These are phyloP conservation scores for Aspergillus affinis DNA, from an alignment of 495 filamentous ascomycete genomes.

Conservation along the genomic window DNA sequence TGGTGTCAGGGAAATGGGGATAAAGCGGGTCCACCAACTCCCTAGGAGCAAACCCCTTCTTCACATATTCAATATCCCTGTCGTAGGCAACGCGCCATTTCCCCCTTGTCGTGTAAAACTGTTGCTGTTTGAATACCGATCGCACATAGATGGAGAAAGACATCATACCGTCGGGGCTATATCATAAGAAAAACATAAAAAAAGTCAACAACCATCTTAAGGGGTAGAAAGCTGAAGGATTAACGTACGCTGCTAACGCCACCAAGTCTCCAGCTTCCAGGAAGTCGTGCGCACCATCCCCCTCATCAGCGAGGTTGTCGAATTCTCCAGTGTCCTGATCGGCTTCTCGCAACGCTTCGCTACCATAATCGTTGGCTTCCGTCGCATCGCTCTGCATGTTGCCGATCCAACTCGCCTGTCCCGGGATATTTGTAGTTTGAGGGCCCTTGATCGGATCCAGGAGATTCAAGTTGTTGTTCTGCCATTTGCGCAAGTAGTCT, in stretches of 20 bases:
- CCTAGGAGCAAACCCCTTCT: slow-evolving; percentile 61
- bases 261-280: slow-evolving; percentile 73
- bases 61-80: slow-evolving; percentile 54
- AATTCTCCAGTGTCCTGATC: slow-evolving; percentile 34
- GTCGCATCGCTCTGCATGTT: slow-evolving; percentile 46
- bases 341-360: slow-evolving; percentile 26
- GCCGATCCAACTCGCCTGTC: slow-evolving; percentile 22
- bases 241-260: slow-evolving; percentile 53
- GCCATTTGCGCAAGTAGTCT: slow-evolving; percentile 55
- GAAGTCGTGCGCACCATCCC: slow-evolving; percentile 35
- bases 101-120: slow-evolving; percentile 73
- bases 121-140: slow-evolving; percentile 57
- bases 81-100: slow-evolving; percentile 63
- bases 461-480: slow-evolving; percentile 29
- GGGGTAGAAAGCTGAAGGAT: background rate
- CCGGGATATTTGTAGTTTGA: slow-evolving; percentile 14
- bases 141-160: slow-evolving; percentile 70
- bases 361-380: slow-evolving; percentile 28
- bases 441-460: slow-evolving; percentile 38
- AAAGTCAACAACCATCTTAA: background rate
- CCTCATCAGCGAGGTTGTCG: slow-evolving; percentile 36
- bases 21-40: slow-evolving; percentile 58
- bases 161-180: slow-evolving; percentile 39
- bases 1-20: slow-evolving; percentile 57
- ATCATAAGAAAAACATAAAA: slow-evolving; percentile 2